Percentiles rank a stretch among this genome's conserved stretches.
phyloP scores from a whole-genome alignment of 2,329 filamentous ascomycete genomes.

The Myriosclerotinia duriaeana region DNA sequence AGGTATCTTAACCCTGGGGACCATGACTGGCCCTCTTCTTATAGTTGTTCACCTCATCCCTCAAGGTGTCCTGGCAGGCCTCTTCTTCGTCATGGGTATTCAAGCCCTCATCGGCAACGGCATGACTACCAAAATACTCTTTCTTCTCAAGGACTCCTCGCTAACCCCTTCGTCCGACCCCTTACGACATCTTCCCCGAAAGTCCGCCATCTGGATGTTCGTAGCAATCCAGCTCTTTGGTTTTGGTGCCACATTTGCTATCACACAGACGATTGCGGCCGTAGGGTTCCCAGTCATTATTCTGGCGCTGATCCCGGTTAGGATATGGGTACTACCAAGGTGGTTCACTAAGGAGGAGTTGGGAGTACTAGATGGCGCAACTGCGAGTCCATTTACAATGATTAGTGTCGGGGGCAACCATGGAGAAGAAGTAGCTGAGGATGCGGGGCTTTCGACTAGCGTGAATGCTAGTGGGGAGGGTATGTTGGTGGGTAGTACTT shows the following conservation, averaged over 20 bases:
- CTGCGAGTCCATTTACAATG: slow-evolving; percentile 51
- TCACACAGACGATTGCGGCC: slow-evolving; percentile 79
- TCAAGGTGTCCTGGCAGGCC: slow-evolving; percentile 73
- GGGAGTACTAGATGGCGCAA: slow-evolving; percentile 59
- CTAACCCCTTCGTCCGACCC: slow-evolving; percentile 62
- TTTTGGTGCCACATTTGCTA: slow-evolving; percentile 77
- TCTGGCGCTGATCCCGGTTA: slow-evolving; percentile 33
- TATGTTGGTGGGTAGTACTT: slow-evolving; percentile 27
- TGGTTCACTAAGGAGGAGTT: slow-evolving; percentile 37
- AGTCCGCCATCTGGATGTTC: slow-evolving; percentile 68
- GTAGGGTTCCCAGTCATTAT: slow-evolving; percentile 66
- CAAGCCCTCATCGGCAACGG: slow-evolving; percentile 76
- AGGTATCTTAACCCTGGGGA: slow-evolving; percentile 73
- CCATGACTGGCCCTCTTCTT: slow-evolving; percentile 74
- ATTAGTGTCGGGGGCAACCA: slow-evolving; percentile 38
- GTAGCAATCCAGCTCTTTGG: slow-evolving; percentile 66
- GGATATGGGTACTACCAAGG: slow-evolving; percentile 45
- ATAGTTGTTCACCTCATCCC: slow-evolving; percentile 75
- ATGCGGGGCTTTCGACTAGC: slow-evolving; percentile 22
- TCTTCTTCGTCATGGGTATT: slow-evolving; percentile 84
- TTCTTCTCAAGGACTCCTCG: slow-evolving; percentile 61
- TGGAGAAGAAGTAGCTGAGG: slow-evolving; percentile 42
- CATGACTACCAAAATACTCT: slow-evolving; percentile 72
- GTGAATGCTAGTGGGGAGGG: slow-evolving; percentile 25
- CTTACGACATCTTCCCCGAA: slow-evolving; percentile 60